Conservation (phyloP, 169 alveolate species). For the Eimeria necatrix region DNA sequence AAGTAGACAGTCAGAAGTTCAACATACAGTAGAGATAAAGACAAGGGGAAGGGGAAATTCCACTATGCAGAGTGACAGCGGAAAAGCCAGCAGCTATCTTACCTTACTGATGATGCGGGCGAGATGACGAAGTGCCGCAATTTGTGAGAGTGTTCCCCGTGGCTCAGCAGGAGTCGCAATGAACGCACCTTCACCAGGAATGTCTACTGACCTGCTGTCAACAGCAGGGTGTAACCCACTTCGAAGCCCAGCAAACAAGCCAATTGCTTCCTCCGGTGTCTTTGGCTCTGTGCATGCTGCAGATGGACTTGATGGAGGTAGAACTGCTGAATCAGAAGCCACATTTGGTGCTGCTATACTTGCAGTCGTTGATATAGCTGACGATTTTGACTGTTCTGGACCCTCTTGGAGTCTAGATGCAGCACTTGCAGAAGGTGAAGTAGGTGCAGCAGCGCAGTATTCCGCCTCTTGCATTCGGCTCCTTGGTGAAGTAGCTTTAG, state of each 20-base stretch:
- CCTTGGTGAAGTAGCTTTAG: background rate
- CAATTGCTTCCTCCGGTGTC: background rate
- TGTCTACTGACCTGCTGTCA: no score
- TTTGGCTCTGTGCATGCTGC: background rate
- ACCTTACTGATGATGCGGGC: conserved; percentile 40
- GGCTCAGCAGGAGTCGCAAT: no score
- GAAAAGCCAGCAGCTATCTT: background rate
- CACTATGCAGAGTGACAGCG: background rate
- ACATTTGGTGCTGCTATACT: background rate
- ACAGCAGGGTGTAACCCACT: no score
- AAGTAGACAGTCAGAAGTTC: no score
- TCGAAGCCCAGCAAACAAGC: no score
- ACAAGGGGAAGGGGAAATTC: no score
- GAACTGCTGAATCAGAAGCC: background rate
- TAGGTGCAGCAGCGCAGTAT: background rate
- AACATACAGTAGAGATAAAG: no score
- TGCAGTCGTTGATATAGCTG: background rate
- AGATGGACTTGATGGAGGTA: background rate
- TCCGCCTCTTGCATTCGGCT: background rate
- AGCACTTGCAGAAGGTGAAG: background rate
- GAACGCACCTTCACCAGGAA: no score
- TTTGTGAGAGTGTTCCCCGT: background rate
- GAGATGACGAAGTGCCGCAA: conserved; percentile 58
- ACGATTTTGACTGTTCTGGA: background rate
- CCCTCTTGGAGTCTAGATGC: background rate